Evolutionary conservation across 495 filamentous ascomycete species (phyloP), one percentile per base, ranked within the genome.

Genomic region (Alectoria sarmentosa): DNA sequence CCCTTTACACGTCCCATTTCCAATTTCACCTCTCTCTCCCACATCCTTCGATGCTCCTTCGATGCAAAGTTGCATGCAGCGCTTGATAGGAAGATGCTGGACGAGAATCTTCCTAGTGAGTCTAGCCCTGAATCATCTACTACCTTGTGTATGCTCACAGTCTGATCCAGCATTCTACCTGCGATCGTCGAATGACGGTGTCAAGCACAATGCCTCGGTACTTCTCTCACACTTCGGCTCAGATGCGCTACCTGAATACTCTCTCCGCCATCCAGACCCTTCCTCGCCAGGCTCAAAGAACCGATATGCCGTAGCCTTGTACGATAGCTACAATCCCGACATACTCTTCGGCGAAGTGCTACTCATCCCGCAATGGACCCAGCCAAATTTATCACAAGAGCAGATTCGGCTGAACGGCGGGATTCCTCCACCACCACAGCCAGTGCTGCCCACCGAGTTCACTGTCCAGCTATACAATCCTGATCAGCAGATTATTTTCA

Each of bases 381-480:
- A 92, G 66, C 89, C 91, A 3, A 85, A 84, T 3, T 80, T 95
- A 11, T 91, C 90, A 10, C 83, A 83, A 61, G 90, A 95, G 49
- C 87, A 93, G 64, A 84, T 92, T 38, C 85, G 91, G 58, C 82
- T 83, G 42, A 90, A 91, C 70, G 84, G 84, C 58, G 88, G 87
- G 3, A 76, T 84, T 0, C 77, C 87, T 5, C 87, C 89, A 23
- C 80, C 87, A 7, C 85, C 88, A 0, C 87, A 92, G 69, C 88
- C 93, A 15, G 80, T 91, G 30, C 77, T 92, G 41, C 94, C 94
- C 1, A 83, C 83, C 52, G 82, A 82, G 59, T 96, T 98, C 73
- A 80, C 82, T 23, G 82, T 98, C 61, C 89, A 93, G 67, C 86
- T 98, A 15, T 98, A 97, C 82, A 91, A 96, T 71, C 94, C 94